Evolutionary conservation across 345 rosid species (phyloP).

Genomic region (Moricandia moricandioides): DNA sequence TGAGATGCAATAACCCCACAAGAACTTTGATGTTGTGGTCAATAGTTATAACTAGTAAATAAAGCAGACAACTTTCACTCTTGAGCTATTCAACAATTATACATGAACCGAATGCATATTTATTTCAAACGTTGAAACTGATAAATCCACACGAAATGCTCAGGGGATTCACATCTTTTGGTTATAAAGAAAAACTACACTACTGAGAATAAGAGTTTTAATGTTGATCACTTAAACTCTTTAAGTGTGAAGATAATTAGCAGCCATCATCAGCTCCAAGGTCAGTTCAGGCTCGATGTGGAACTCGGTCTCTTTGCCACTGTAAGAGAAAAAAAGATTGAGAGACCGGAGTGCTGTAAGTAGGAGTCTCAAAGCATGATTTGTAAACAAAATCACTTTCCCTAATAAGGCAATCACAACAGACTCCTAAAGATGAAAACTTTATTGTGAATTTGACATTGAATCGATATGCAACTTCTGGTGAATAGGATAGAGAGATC

Average conservation of each 20-base stretch:
- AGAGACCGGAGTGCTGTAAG: neutral
- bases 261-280: constrained; percentile 76
- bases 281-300: constrained; percentile 70
- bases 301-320: constrained; percentile 70
- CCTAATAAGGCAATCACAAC: neutral
- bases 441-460: neutral
- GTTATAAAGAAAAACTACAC: neutral
- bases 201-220: neutral
- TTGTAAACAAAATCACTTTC: neutral
- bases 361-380: neutral
- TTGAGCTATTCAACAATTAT: constrained; percentile 4
- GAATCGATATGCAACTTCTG: neutral
- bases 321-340: constrained; percentile 9
- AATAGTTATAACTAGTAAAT: neutral
- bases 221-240: neutral
- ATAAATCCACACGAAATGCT: constrained; percentile 7
- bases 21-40: neutral
- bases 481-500: no score
- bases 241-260: constrained; percentile 66
- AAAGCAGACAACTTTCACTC: neutral
- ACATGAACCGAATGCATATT: neutral
- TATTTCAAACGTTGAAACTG: neutral
- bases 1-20: neutral
- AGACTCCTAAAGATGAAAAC: neutral
- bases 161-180: constrained; percentile 2